phyloP scores from a whole-genome alignment of 192 early-diverging fungal genomes.

The Backusella westeae region DNA sequence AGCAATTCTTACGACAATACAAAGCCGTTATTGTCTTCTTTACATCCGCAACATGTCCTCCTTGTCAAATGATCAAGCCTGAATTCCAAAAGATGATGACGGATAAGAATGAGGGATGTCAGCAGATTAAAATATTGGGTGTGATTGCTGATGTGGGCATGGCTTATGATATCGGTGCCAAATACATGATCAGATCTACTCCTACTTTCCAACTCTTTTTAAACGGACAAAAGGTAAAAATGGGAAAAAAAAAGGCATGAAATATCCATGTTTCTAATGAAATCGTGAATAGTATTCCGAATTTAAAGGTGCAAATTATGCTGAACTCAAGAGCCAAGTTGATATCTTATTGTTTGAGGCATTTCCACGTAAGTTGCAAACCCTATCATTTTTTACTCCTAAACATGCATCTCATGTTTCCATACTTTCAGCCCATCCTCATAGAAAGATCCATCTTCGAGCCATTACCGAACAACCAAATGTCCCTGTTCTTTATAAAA shows the following conservation, averaged over 20 bases:
- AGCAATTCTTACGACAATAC: conserved; percentile 44
- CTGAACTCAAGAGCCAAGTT: conserved; percentile 56
- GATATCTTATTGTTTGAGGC: conserved; percentile 62
- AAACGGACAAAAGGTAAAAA: conserved; percentile 46
- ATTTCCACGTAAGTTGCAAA: conserved; percentile 52
- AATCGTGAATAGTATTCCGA: conserved; percentile 33
- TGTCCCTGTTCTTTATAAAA: conserved; percentile 43
- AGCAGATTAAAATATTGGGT: conserved; percentile 45
- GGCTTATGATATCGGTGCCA: conserved; percentile 49
- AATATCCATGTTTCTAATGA: not conserved
- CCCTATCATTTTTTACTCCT: not conserved
- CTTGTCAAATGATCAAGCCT: conserved; percentile 68
- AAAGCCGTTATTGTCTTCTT: conserved; percentile 64
- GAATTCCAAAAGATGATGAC: conserved; percentile 59
- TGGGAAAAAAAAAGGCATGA: not conserved
- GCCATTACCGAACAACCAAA: conserved; percentile 40
- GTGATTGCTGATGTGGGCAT: conserved; percentile 59
- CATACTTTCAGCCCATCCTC: conserved; percentile 54
- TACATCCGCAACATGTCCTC: conserved; percentile 65
- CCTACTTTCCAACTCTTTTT: conserved; percentile 75
- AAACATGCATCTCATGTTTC: too few species aligned
- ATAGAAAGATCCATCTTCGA: conserved; percentile 40
- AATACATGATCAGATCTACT: conserved; percentile 58
- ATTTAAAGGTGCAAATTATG: conserved; percentile 61
- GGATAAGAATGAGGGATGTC: conserved; percentile 35